A percentile compares a stretch with the other conserved stretches of the same genome.
Evolutionary conservation across 2,329 filamentous ascomycete species (phyloP).

Genomic region (Fusarium graminum): DNA sequence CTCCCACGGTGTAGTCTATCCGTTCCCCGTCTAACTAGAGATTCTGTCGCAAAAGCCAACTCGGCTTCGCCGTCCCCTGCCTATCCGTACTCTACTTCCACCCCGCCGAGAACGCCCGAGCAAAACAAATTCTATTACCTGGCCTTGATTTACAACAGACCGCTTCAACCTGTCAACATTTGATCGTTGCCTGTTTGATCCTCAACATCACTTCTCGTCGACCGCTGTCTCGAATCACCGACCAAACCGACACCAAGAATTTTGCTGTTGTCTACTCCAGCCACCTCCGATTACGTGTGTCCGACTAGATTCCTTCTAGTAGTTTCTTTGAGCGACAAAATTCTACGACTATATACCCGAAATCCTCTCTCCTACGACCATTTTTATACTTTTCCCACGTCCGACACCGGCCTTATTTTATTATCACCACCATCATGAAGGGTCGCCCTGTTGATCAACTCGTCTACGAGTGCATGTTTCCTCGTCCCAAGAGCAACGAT

Average conservation of each 20-base stretch:
- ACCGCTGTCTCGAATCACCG: conserved; percentile 7
- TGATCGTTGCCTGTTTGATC: conserved; percentile 5
- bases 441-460: conserved; percentile 77
- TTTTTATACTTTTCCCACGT: neutral
- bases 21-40: conserved; percentile 23
- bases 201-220: conserved; percentile 2
- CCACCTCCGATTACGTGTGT: conserved; percentile 42
- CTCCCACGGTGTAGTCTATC: conserved; percentile 13
- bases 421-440: conserved; percentile 69
- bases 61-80: conserved; percentile 41
- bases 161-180: conserved; percentile 1
- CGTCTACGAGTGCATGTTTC: conserved; percentile 81
- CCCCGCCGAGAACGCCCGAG: conserved; percentile 49
- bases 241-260: neutral
- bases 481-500: conserved; percentile 74
- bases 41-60: conserved; percentile 36
- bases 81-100: conserved; percentile 24
- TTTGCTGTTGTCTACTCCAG: conserved; percentile 9
- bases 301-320: conserved; percentile 22
- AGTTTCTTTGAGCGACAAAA: conserved; percentile 16
- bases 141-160: conserved; percentile 9
- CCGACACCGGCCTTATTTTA: conserved; percentile 10
- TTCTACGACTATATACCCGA: neutral
- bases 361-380: neutral
- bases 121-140: conserved; percentile 32